phyloP scores from a whole-genome alignment of 2,329 filamentous ascomycete genomes.

The Xylaria hypoxylon region DNA sequence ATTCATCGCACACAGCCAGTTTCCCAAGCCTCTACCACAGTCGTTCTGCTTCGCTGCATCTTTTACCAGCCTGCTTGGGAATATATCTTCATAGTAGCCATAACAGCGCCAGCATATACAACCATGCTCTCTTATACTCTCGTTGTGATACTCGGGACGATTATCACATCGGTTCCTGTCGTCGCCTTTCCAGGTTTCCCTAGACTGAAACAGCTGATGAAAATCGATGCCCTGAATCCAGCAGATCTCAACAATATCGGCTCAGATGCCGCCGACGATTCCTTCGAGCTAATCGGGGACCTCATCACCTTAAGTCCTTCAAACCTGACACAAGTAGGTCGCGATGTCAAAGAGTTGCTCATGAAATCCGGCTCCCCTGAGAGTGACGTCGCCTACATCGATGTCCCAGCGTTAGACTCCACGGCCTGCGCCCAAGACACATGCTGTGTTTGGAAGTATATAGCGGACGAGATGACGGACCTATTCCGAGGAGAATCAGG shows the following conservation, averaged over 20 bases:
- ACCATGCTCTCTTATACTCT: conserved; percentile 16
- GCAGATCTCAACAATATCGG: conserved; percentile 33
- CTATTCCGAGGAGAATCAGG: conserved; percentile 54
- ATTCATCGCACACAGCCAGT: not conserved
- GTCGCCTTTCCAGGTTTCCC: conserved; percentile 29
- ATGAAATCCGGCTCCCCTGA: conserved; percentile 45
- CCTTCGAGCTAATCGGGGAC: conserved; percentile 53
- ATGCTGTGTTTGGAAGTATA: conserved; percentile 60
- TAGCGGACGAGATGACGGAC: conserved; percentile 54
- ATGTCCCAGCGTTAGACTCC: conserved; percentile 42
- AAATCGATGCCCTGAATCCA: conserved; percentile 37
- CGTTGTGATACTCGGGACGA: conserved; percentile 13
- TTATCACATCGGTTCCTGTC: not conserved
- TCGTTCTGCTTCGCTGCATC: not conserved
- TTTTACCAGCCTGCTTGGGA: not conserved
- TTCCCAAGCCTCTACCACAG: not conserved
- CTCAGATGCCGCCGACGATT: conserved; percentile 38
- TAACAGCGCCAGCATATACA: not conserved
- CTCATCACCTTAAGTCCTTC: conserved; percentile 49
- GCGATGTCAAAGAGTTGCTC: conserved; percentile 55
- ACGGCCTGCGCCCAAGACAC: conserved; percentile 53
- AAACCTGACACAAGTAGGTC: conserved; percentile 53
- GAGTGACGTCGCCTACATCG: conserved; percentile 41
- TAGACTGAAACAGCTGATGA: conserved; percentile 36
- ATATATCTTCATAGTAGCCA: too few species aligned